Evolutionary conservation across 148 eudicot species (phyloP).

Genomic region (Nepenthes mirabilis): DNA sequence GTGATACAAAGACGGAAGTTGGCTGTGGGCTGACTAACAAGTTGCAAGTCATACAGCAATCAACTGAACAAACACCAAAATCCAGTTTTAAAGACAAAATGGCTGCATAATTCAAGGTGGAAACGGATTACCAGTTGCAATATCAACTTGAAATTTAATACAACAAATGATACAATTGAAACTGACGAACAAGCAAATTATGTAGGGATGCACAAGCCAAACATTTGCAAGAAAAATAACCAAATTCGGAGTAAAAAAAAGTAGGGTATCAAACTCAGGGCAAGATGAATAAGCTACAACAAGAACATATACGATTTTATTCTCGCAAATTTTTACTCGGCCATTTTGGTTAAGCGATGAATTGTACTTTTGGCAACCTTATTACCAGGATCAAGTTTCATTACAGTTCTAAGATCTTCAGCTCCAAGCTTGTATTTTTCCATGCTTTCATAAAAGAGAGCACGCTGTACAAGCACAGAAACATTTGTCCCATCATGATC

Average conservation of each 20-base stretch:
- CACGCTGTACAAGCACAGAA: constrained; percentile 79
- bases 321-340: constrained; percentile 20
- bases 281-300: neutral
- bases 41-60: no score
- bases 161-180: constrained; percentile 11
- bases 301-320: neutral
- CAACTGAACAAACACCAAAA: no score
- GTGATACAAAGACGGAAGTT: no score
- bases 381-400: constrained; percentile 87
- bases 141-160: constrained; percentile 4
- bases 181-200: constrained; percentile 1
- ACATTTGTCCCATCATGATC: constrained; percentile 51
- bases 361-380: constrained; percentile 90
- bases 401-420: constrained; percentile 83
- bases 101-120: no score
- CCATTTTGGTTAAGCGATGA: constrained; percentile 87
- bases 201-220: neutral
- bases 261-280: neutral
- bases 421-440: constrained; percentile 96
- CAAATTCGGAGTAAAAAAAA: neutral
- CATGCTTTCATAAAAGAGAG: constrained; percentile 92
- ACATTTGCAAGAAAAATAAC: neutral
- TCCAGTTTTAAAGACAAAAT: no score
- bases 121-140: neutral
- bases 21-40: no score